Base-by-base conservation (phyloP, 2,329 filamentous ascomycete genomes). In the Chalaropsis thielavioides region DNA sequence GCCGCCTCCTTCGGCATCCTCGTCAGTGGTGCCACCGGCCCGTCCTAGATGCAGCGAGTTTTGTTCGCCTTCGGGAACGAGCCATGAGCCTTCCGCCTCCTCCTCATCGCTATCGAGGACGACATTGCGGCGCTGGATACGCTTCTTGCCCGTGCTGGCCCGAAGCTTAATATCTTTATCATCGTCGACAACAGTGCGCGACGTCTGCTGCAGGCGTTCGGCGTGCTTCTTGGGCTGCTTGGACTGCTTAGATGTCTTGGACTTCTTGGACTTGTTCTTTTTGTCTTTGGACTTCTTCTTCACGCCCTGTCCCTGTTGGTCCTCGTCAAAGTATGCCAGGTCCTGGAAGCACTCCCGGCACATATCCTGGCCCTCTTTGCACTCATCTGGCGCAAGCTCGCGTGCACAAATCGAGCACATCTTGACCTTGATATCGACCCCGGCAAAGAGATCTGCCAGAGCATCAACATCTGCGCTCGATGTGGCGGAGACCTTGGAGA, bases 1-100 rank as follows among this genome's bases (percentile, higher is more conserved):
- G 24, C 90, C 92, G 2, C 87, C 90, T 1, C 90, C 90, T 72
- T 95, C 92, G 1, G 88, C 89, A 72, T 96, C 84, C 73, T 95
- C 90, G 68, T 95, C 90, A 63, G 90, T 88, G n/a, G 84, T 83
- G 3, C 89, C 90, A n/a, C 90, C 90, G 56, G 89, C 88, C 72
- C 86, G 88, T 60, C 88, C 89, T 17, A 92, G 78, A n/a, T 78
- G 77, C 3, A 85, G 72, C 0, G 79, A 72, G 0, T 80, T 79
- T 56, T 81, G 84, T 71, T 94, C 79, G 10, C 82, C 79, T 66
- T 88, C 85, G 0, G 84, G 81, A 2, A 92, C 88, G 51, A 95
- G 78, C 91, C 91, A 95, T 69, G 89, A 87, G 13, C 83, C 89
- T 66, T 89, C 84, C 5, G 81, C 84, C 24, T 86, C 83, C 13